Percentiles rank a stretch among this genome's conserved stretches.
Evolutionary conservation across 1,139 yeast species (phyloP).

Genomic region (Sugiyamaella japonica): DNA sequence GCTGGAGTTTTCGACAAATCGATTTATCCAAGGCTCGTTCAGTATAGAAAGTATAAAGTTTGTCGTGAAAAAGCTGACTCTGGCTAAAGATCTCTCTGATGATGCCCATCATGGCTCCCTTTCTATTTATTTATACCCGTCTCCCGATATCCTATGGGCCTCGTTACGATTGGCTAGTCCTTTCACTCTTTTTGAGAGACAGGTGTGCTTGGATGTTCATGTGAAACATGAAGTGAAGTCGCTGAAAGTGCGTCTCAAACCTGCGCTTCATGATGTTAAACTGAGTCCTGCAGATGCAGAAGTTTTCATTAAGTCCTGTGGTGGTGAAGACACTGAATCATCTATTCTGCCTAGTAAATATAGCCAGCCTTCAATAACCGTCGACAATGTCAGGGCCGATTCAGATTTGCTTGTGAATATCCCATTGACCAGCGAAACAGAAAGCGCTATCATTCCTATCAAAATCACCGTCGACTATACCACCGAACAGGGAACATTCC

Average conservation of each 20-base stretch:
- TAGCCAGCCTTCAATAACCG: conserved; percentile 9
- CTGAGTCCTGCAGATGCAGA: conserved; percentile 13
- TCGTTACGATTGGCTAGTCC: conserved; percentile 24
- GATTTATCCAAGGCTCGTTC: conserved; percentile 35
- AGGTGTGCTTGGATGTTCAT: conserved; percentile 25
- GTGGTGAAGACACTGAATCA: not conserved
- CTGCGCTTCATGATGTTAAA: conserved; percentile 8
- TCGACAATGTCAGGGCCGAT: conserved; percentile 6
- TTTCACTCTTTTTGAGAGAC: conserved; percentile 27
- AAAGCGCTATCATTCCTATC: conserved; percentile 15
- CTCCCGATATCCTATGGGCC: conserved; percentile 29
- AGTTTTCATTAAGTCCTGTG: conserved; percentile 4
- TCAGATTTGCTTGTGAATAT: conserved; percentile 6
- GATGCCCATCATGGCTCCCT: conserved; percentile 18
- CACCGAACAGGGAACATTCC: conserved; percentile 25
- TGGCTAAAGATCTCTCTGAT: conserved; percentile 16
- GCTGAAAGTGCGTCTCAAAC: conserved; percentile 16
- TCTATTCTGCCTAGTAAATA: conserved; percentile 2
- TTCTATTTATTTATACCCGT: conserved; percentile 28
- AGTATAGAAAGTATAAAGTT: conserved; percentile 30
- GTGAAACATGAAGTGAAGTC: conserved; percentile 19
- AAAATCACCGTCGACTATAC: conserved; percentile 26
- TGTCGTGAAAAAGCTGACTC: conserved; percentile 29
- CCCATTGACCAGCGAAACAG: conserved; percentile 22
- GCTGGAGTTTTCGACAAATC: conserved; percentile 29